Evolutionary conservation across 2,329 filamentous ascomycete species (phyloP), one percentile per base, ranked within the genome.

Genomic region (Fusarium brevicatenulatum): DNA sequence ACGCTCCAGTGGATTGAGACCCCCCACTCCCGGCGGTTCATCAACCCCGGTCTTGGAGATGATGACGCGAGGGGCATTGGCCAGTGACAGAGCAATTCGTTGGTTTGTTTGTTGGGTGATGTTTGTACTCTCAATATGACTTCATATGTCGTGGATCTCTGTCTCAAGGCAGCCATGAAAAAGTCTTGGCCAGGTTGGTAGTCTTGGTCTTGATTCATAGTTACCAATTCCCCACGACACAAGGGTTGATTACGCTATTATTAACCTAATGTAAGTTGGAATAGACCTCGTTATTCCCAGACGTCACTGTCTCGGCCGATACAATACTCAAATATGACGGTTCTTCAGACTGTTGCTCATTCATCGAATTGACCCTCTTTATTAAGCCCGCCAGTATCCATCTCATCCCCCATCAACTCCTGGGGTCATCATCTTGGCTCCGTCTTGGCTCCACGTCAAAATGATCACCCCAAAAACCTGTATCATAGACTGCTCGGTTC

Each of bases 361-460:
- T 43, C 19, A 54, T 25, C 28, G 13, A 34, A 23, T 34, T 25
- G 52, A 69, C 52, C 46, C 52, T 69, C 50, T 50, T 68, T 68
- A 58, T 64, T 53, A 46, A 64, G 58, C 40, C 57, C 58, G 46
- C 23, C 44, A 34, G 16, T 64, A 58, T 50, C 57, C 61, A 66
- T 67, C 18, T 64, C 25, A 49, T 37, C 15, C 47, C 50, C 44
- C 36, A 57, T 69, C 23, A 47, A 34, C 37, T 54, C 18, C 49
- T 25, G 65, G 65, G 50, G 30, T 65, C 34, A 25, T 56, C 13
- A 28, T 69, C 66, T 69, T 69, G 66, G 58, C 65, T 46, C 36
- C 25, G 40, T 37, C 67, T 70, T 70, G 67, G 66, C 60, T 70
- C 67, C 66, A 66, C 53, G 66, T 56, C 42, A 62, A 65, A 49